phyloP scores from a whole-genome alignment of 1,284 basidiomycete species.

The Xanthoconium separans region DNA sequence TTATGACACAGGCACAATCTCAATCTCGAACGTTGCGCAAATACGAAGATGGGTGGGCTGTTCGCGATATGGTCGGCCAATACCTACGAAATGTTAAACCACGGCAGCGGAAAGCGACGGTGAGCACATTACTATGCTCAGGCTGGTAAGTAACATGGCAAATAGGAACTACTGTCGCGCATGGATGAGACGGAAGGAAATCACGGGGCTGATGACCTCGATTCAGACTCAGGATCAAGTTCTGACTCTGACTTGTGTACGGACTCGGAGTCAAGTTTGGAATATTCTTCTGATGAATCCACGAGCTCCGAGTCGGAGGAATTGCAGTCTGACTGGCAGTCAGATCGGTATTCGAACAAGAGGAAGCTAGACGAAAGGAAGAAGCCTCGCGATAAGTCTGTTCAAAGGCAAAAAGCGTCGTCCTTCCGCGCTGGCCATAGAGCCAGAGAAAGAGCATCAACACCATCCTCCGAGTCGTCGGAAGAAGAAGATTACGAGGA shows the following conservation, averaged over 20 bases:
- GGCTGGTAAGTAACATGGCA: neutral
- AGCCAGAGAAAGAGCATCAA: no score
- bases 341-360: neutral
- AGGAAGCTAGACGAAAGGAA: neutral
- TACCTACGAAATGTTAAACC: neutral
- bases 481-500: no score
- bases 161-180: neutral
- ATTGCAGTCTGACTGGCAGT: neutral
- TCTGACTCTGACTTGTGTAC: neutral
- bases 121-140: neutral
- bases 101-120: neutral
- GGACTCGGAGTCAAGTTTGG: neutral
- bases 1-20: neutral
- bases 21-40: neutral
- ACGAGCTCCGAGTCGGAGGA: neutral
- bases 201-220: neutral
- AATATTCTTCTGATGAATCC: neutral
- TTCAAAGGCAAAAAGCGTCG: no score
- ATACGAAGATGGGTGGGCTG: neutral
- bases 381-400: neutral
- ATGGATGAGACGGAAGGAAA: neutral
- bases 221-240: no score
- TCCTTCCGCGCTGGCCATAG: no score
- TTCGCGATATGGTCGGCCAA: neutral
- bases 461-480: no score